Percentiles rank a stretch among this genome's conserved stretches.
Evolutionary conservation across 139 green algal species (phyloP).

Genomic region (Chlamydomonas schloesseri): DNA sequence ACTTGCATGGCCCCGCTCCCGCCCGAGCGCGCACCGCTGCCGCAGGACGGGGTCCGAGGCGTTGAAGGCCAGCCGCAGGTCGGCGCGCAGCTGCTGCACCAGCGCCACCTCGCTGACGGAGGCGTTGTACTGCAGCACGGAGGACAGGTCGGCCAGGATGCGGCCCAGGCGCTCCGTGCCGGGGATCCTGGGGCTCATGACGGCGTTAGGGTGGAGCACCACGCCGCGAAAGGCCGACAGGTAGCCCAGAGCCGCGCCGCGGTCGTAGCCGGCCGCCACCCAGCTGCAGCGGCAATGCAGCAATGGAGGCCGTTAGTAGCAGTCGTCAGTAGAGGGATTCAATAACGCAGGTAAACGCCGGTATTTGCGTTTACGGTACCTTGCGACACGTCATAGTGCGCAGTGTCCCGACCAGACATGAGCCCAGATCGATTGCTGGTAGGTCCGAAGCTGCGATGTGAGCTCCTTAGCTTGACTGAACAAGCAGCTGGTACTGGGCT

Average conservation of each 20-base stretch:
- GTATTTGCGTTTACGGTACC: too few relatives aligned
- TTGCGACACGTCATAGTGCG: too few relatives aligned
- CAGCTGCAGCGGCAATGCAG: background rate
- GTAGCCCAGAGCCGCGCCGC: background rate
- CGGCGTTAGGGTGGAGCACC: background rate
- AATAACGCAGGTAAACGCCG: too few relatives aligned
- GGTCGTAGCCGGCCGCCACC: background rate
- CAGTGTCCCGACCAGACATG: too few relatives aligned
- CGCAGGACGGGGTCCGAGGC: background rate
- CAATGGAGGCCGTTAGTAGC: too few relatives aligned
- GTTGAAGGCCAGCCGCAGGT: background rate
- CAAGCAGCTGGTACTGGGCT: too few relatives aligned
- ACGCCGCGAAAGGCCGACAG: background rate
- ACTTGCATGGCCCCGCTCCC: too few relatives aligned
- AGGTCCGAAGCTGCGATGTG: too few relatives aligned
- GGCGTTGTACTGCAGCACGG: background rate
- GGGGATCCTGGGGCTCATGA: background rate
- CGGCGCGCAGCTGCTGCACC: background rate
- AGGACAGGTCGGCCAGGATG: background rate
- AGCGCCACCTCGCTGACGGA: background rate
- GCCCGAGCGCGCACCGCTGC: background rate
- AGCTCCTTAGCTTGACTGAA: too few relatives aligned
- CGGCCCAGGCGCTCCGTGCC: background rate
- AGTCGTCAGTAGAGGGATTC: too few relatives aligned
- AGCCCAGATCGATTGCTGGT: too few relatives aligned